These are phyloP conservation scores for Aspergillus sclerotiicarbonarius DNA, from an alignment of 495 filamentous ascomycete species.

Conservation along the genomic window DNA sequence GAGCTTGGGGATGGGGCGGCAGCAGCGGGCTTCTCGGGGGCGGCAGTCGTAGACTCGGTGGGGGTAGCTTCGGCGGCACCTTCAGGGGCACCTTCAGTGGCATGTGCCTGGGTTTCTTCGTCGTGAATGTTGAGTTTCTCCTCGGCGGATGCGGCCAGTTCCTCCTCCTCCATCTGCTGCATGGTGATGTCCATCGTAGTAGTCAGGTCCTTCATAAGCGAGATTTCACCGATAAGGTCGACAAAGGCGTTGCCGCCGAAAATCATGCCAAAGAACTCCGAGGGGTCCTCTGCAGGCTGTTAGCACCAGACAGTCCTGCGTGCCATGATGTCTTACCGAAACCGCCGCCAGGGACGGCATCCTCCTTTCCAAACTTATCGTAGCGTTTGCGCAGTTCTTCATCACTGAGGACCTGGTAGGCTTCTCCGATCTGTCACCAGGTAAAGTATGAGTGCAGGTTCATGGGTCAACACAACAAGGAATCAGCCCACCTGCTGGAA, in stretches of 20 bases:
- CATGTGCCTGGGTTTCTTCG: conserved; percentile 37
- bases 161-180: conserved; percentile 64
- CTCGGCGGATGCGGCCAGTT: conserved; percentile 52
- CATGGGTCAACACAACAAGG: not conserved
- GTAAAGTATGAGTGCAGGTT: not conserved
- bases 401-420: conserved; percentile 94
- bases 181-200: conserved; percentile 89
- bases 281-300: conserved; percentile 68
- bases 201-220: conserved; percentile 86
- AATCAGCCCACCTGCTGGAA: conserved; percentile 73
- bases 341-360: conserved; percentile 78
- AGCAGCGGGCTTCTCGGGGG: conserved; percentile 25
- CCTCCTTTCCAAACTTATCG: conserved; percentile 95
- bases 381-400: conserved; percentile 83
- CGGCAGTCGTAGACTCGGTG: conserved; percentile 22
- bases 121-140: conserved; percentile 49
- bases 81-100: conserved; percentile 26
- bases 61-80: conserved; percentile 22
- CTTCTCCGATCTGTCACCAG: conserved; percentile 73
- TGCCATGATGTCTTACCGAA: conserved; percentile 60
- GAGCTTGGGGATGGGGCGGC: conserved; percentile 34
- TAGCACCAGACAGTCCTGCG: conserved; percentile 16
- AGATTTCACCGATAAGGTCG: conserved; percentile 89
- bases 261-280: conserved; percentile 98
- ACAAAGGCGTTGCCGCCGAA: conserved; percentile 96